Evolutionary conservation across 495 filamentous ascomycete species (phyloP), one percentile per base, ranked within the genome.

Genomic region (Neurospora tetraspora): DNA sequence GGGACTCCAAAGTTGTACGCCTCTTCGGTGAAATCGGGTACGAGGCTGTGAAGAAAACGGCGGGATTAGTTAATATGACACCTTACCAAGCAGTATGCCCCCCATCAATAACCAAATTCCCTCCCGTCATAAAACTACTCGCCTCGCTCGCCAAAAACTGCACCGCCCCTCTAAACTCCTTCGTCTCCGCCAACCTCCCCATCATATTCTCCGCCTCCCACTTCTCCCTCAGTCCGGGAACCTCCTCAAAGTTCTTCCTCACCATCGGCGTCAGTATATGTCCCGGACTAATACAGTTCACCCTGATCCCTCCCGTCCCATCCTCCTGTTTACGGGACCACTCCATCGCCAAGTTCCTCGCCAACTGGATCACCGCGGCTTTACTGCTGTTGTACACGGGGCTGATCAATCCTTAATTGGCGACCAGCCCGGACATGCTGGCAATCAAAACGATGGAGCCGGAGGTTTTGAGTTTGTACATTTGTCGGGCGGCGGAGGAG

Each of bases 191-290:
- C 70, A 92, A 76, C 68, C 90, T 80, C 0, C 90, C 89, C 76
- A 92, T 83, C 90, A 92, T 92, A 74, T 91, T 92, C 80, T 89
- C 90, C 2, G 83, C 81, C 74, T 90, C 88, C 89, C 91, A 93
- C 16, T 83, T 85, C 39, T 85, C 84, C 70, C 84, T 80, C 23
- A 89, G 78, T 9, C 85, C 86, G 0, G 90, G 90, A 7, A 88
- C 88, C 72, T 89, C 85, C 74, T 89, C 81, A 75, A 93, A 92
- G 43, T 92, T 89, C 79, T 86, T 81, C 75, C 85, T 79, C 2
- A 92, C 90, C 90, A 92, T 92, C 0, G 90, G 90, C 53, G 92
- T 93, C 42, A 91, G 72, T 73, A 93, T 91, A 73, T 93, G 90
- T 0, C 91, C 91, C 0, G 91, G 91, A 70, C 88, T 89, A 2